These are phyloP conservation scores for Hypoxylon sp. DNA, from an alignment of 2,329 filamentous ascomycete genomes.

Conservation along the genomic window DNA sequence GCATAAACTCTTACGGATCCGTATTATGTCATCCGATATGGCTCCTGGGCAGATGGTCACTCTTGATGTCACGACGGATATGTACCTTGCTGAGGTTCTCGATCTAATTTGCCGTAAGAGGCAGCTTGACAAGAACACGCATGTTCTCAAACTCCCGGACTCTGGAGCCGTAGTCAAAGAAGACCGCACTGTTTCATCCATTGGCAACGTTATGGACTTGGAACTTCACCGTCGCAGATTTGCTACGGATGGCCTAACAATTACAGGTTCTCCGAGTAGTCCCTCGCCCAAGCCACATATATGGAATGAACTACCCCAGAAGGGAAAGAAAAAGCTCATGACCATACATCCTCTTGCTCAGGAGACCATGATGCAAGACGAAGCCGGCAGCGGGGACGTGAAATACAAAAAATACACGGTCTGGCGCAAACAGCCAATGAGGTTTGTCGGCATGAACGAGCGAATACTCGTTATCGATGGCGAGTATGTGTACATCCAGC, in stretches of 20 bases:
- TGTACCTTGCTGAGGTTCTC: constrained; percentile 84
- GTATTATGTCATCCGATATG: constrained; percentile 77
- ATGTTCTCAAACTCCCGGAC: constrained; percentile 81
- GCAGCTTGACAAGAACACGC: constrained; percentile 81
- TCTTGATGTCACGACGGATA: constrained; percentile 83
- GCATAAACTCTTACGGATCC: constrained; percentile 78
- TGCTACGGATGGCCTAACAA: constrained; percentile 77
- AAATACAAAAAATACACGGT: constrained; percentile 84
- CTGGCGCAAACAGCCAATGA: constrained; percentile 85
- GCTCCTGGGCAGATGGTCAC: constrained; percentile 80
- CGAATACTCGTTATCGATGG: constrained; percentile 84
- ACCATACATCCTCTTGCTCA: constrained; percentile 76
- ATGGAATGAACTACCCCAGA: constrained; percentile 61
- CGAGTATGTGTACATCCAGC: constrained; percentile 89
- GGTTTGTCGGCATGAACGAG: constrained; percentile 81
- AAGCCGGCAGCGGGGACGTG: constrained; percentile 63
- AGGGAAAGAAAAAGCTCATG: constrained; percentile 67
- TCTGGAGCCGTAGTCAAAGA: constrained; percentile 81
- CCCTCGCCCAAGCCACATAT: constrained; percentile 76
- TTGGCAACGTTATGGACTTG: constrained; percentile 80
- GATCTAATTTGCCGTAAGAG: constrained; percentile 83
- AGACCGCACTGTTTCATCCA: constrained; percentile 82
- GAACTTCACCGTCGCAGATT: constrained; percentile 82
- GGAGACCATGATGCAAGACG: constrained; percentile 71
- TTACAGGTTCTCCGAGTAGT: constrained; percentile 76